Evolutionary conservation across 768 basidiomycete genomes (phyloP).

Genomic region (Collybia nuda): DNA sequence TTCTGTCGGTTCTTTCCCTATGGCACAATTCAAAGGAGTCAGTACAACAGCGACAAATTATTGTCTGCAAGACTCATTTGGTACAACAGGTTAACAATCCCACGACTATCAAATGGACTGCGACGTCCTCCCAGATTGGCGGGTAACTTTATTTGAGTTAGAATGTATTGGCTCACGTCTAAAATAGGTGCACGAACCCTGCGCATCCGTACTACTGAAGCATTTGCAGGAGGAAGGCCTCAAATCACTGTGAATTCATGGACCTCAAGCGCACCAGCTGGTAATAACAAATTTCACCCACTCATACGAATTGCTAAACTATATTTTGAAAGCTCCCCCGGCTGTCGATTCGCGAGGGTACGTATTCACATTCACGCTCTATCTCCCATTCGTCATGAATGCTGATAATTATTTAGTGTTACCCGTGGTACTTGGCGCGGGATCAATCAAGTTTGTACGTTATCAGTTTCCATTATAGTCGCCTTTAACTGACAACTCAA

Average conservation of each 20-base stretch:
- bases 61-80: neutral
- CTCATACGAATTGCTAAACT: neutral
- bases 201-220: conserved; percentile 42
- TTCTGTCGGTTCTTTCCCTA: conserved; percentile 39
- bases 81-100: conserved; percentile 37
- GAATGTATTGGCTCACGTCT: neutral
- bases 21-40: conserved; percentile 46
- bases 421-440: conserved; percentile 53
- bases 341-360: conserved; percentile 43
- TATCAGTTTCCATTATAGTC: neutral
- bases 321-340: conserved; percentile 29
- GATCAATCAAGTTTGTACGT: conserved; percentile 41
- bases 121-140: conserved; percentile 42
- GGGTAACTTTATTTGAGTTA: neutral
- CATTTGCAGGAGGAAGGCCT: conserved; percentile 49
- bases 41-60: neutral
- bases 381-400: neutral
- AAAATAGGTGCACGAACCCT: conserved; percentile 41
- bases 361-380: conserved; percentile 3
- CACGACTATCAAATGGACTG: conserved; percentile 41
- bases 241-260: conserved; percentile 43
- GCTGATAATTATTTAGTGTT: conserved; percentile 25
- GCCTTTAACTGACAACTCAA: too few species aligned
- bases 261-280: conserved; percentile 38
- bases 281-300: conserved; percentile 15